phyloP scores from a whole-genome alignment of 2,329 filamentous ascomycete genomes.

The Seiridium cupressi region DNA sequence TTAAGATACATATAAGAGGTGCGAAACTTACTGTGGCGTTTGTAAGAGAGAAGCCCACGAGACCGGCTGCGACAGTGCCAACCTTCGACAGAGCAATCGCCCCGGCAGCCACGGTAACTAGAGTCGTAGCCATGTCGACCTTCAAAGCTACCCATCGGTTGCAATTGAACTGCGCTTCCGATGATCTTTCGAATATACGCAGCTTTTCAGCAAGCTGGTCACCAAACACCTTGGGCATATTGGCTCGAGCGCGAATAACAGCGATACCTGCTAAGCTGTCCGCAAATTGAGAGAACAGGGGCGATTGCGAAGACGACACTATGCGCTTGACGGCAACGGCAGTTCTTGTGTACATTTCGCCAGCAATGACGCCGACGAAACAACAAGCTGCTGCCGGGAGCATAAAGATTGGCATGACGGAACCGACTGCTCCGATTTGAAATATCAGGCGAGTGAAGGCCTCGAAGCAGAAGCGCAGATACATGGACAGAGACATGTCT shows the following conservation, averaged over 20 bases:
- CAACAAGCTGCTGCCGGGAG: constrained; percentile 38
- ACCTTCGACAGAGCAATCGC: constrained; percentile 49
- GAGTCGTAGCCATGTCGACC: constrained; percentile 51
- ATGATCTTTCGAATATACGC: constrained; percentile 42
- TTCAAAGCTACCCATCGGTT: constrained; percentile 58
- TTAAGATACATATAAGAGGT: background rate
- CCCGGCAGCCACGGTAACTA: constrained; percentile 50
- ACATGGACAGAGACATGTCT: constrained; percentile 44
- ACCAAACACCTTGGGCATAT: constrained; percentile 46
- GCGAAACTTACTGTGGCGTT: constrained; percentile 44
- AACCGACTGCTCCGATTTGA: constrained; percentile 36
- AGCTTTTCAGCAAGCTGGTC: constrained; percentile 49
- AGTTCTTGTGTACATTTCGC: constrained; percentile 44
- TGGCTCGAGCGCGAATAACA: constrained; percentile 49
- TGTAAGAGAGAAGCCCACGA: constrained; percentile 55
- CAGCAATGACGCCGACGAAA: constrained; percentile 33
- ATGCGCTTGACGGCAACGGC: constrained; percentile 40
- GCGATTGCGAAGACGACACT: constrained; percentile 41
- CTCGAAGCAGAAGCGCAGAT: constrained; percentile 43
- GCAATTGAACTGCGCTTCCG: constrained; percentile 46
- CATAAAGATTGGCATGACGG: constrained; percentile 42
- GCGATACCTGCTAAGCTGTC: constrained; percentile 49
- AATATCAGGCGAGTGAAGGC: constrained; percentile 29
- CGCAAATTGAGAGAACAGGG: constrained; percentile 56
- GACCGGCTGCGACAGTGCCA: constrained; percentile 44